Base-by-base conservation (phyloP, 352 stramenopile genomes). In the Globisporangium mamillatum region DNA sequence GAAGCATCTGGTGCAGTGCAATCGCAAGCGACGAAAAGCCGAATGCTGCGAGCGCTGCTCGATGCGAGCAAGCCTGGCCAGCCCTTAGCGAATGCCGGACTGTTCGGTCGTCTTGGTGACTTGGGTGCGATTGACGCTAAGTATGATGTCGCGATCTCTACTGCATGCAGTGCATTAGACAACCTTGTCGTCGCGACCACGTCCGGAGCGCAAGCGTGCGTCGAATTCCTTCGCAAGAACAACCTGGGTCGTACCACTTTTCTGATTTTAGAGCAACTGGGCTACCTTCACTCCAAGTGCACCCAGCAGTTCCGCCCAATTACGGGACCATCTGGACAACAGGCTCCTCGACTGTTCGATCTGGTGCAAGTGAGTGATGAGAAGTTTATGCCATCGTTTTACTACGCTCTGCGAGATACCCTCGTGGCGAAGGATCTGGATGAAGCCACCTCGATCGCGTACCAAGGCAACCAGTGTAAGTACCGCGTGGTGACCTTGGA, bases 81-180 rank as follows among this genome's bases (percentile, higher is more conserved):
- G 14, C 86, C 95, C n/a, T 78, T 99, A 3, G 82, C 86, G 1
- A 90, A 92, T 14, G 96, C 93, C 48, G 97, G 97, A 7, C 75
- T 99, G 3, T 92, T 93, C 52, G 98, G 98, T 34, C 94, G 98
- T 69, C 84, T 99, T 1, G 98, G 98, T 27, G 98, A 99, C 73
- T 84, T 99, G 54, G 97, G 97, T 22, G 88, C 90, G 1, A 99
- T 99, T 71, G 85, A 96, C 60, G 84, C 79, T 55, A 91, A 98
- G 63, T 99, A 99, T 74, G 98, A 99, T 77, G 95, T 99, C 36
- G 98, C 98, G 22, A 96, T 99, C 58, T 99, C 96, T 7, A 99
- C 98, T 32, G 97, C 98, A 0, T 99, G 97, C 73, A 86, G 91
- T 41, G 93, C 93, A 63, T 79, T 99, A 3, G 97, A 99, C 72